These are phyloP conservation scores for Calonectria pseudoturangicola DNA, from an alignment of 2,329 filamentous ascomycete genomes.

Conservation along the genomic window DNA sequence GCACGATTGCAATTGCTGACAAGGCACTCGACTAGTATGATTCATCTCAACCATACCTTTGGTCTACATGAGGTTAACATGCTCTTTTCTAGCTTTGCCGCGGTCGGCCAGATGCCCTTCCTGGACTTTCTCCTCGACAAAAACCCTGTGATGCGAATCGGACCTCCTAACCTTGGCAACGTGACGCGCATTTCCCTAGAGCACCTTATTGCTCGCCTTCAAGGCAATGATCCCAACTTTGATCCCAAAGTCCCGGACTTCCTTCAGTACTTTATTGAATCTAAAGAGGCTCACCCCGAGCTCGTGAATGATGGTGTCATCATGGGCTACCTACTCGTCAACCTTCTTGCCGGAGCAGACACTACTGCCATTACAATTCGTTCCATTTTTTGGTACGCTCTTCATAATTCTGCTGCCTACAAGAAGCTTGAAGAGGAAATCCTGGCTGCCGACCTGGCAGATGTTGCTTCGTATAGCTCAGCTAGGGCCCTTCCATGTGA, in stretches of 20 bases:
- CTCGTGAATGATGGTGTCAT: slow-evolving; percentile 61
- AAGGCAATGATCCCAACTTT: slow-evolving; percentile 48
- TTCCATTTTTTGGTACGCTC: slow-evolving; percentile 61
- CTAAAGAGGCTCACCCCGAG: slow-evolving; percentile 58
- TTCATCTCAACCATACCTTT: not conserved
- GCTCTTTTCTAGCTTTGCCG: slow-evolving; percentile 55
- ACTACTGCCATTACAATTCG: slow-evolving; percentile 60
- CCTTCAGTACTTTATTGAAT: slow-evolving; percentile 60
- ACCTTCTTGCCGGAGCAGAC: slow-evolving; percentile 61
- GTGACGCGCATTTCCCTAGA: slow-evolving; percentile 46
- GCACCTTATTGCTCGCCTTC: slow-evolving; percentile 43
- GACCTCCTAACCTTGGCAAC: slow-evolving; percentile 49
- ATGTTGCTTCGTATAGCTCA: slow-evolving; percentile 42
- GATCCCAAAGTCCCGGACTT: slow-evolving; percentile 55
- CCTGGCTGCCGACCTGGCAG: slow-evolving; percentile 36
- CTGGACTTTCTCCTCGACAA: slow-evolving; percentile 55
- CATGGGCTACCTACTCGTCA: slow-evolving; percentile 59
- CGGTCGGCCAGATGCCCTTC: slow-evolving; percentile 56
- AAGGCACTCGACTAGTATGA: slow-evolving; percentile 50
- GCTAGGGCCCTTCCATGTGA: slow-evolving; percentile 45
- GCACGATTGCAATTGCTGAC: slow-evolving; percentile 58
- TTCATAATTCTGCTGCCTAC: slow-evolving; percentile 56
- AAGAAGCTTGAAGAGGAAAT: slow-evolving; percentile 49
- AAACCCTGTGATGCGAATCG: slow-evolving; percentile 54
- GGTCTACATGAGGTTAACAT: not conserved